Conservation (phyloP, 306 rosid species). For the Quercus berberidifolia region DNA sequence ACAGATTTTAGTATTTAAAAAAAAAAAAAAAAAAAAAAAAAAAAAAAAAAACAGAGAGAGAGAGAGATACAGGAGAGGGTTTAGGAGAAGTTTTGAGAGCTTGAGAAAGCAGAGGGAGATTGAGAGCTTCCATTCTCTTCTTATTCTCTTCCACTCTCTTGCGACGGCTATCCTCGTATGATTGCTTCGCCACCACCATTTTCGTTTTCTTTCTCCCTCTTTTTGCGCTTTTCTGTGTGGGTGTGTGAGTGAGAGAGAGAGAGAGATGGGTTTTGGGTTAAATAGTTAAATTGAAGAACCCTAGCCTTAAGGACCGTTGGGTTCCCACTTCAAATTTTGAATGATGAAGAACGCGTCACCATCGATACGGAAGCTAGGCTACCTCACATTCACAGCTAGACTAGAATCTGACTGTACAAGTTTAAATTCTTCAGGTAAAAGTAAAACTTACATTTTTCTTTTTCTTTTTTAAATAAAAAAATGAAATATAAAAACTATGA, state of each 20-base stretch:
- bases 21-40: no score
- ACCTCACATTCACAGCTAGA: no score
- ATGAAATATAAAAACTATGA: no score
- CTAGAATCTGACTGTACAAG: no score
- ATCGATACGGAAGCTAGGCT: no score
- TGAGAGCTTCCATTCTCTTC: conserved; percentile 78
- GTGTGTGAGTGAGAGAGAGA: not conserved
- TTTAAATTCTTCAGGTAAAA: no score
- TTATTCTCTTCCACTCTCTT: conserved; percentile 72
- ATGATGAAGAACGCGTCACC: no score
- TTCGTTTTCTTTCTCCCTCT: not conserved
- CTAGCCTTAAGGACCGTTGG: conserved; percentile 4
- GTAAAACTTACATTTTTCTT: no score
- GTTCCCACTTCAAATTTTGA: no score
- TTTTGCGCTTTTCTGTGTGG: not conserved
- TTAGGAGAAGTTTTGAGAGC: conserved; percentile 50
- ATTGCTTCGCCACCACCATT: conserved; percentile 35
- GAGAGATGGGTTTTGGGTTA: not conserved
- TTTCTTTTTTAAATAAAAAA: no score
- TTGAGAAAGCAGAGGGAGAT: conserved; percentile 56
- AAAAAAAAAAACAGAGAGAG: not conserved
- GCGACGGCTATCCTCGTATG: conserved; percentile 67
- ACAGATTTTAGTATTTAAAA: no score
- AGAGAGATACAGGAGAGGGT: conserved; percentile 38
- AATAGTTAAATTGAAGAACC: no score